phyloP scores from a whole-genome alignment of 495 filamentous ascomycete genomes.

The Neurospora terricola region DNA sequence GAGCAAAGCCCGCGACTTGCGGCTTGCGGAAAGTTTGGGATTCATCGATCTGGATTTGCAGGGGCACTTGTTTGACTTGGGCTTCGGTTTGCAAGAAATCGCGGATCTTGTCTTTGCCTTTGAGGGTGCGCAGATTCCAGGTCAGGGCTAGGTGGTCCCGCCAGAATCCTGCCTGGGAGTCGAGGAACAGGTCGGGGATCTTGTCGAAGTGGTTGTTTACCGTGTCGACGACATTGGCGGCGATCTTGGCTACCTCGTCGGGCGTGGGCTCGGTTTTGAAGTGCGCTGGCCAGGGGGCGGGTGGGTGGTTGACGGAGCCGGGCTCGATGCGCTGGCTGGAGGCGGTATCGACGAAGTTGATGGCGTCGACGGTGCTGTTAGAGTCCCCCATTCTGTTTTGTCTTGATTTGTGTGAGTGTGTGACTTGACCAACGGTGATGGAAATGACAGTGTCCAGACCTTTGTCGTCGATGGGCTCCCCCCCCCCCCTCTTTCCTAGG shows the following conservation, averaged over 20 bases:
- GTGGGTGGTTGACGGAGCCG: conserved; percentile 46
- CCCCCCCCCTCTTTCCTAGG: not conserved
- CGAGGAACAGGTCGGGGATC: conserved; percentile 39
- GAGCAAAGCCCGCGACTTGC: conserved; percentile 32
- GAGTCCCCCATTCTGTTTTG: not conserved
- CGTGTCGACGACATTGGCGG: conserved; percentile 29
- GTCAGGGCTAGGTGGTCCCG: conserved; percentile 51
- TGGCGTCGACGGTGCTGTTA: not conserved
- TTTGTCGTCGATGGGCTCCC: not conserved
- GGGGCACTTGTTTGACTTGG: conserved; percentile 16
- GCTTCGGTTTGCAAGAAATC: conserved; percentile 36
- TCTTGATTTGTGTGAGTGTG: not conserved
- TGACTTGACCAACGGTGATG: not conserved
- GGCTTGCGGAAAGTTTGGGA: conserved; percentile 38
- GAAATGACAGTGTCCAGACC: not conserved
- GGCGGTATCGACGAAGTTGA: not conserved
- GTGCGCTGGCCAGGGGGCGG: conserved; percentile 31
- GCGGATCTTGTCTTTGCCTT: conserved; percentile 41
- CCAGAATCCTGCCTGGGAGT: conserved; percentile 45
- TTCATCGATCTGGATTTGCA: conserved; percentile 38
- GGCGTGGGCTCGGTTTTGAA: conserved; percentile 12
- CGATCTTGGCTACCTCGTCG: conserved; percentile 38
- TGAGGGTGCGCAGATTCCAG: conserved; percentile 51
- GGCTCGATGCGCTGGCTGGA: conserved; percentile 49
- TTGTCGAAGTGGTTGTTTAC: conserved; percentile 40